A percentile compares a stretch with the other conserved stretches of the same genome.
Conservation (phyloP, 2,329 filamentous ascomycete genomes). For the Cladosporium oxysporum region DNA sequence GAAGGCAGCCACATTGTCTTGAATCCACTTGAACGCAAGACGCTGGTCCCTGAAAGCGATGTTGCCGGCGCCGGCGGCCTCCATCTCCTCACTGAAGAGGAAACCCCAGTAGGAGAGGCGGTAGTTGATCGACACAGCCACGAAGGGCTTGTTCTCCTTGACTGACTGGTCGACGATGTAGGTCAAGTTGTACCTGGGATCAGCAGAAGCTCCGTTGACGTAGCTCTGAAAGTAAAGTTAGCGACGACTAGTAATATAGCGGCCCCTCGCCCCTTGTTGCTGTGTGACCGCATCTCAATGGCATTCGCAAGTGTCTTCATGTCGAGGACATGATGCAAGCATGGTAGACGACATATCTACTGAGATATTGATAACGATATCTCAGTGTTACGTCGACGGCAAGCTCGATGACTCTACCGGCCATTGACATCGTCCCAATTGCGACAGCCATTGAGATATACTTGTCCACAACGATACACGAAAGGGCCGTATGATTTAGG, state of each 20-base stretch:
- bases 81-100: constrained; percentile 15
- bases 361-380: not conserved
- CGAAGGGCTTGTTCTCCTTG: constrained; percentile 49
- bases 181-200: constrained; percentile 49
- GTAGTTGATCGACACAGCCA: constrained; percentile 63
- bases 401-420: not conserved
- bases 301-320: not conserved
- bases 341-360: not conserved
- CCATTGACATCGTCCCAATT: not conserved
- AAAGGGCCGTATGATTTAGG: not conserved
- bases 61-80: constrained; percentile 27
- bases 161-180: constrained; percentile 65
- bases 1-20: constrained; percentile 46
- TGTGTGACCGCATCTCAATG: not conserved
- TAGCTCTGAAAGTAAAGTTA: constrained; percentile 3
- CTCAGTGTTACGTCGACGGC: not conserved
- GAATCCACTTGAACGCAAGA: constrained; percentile 41
- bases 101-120: constrained; percentile 46
- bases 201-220: constrained; percentile 44
- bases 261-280: not conserved
- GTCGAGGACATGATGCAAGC: not conserved
- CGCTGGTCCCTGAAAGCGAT: constrained; percentile 30
- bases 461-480: not conserved
- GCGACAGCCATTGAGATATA: not conserved
- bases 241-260: not conserved